Conservation (phyloP, 495 filamentous ascomycete genomes). For the Hypoxylon lienhwacheense region DNA sequence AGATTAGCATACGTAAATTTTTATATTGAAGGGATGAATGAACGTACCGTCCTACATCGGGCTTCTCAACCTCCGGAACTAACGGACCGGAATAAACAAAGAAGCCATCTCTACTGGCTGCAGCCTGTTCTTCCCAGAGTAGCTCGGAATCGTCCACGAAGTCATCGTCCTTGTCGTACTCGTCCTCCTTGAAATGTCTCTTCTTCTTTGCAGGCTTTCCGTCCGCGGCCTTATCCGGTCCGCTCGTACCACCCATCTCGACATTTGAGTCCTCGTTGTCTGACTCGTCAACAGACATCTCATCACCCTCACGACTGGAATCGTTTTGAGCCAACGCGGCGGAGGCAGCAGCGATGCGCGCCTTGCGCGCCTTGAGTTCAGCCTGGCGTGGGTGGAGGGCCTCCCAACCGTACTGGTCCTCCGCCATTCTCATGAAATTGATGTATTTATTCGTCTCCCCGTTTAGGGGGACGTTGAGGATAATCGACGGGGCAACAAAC, state of each 20-base stretch:
- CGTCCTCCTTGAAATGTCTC: constrained; percentile 86
- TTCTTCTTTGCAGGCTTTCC: constrained; percentile 68
- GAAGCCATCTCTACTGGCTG: constrained; percentile 88
- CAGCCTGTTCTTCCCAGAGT: constrained; percentile 93
- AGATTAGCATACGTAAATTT: constrained; percentile 38
- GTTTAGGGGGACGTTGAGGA: constrained; percentile 77
- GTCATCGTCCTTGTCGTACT: constrained; percentile 94
- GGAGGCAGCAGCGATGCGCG: constrained; percentile 81
- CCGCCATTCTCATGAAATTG: constrained; percentile 92
- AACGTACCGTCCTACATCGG: constrained; percentile 61
- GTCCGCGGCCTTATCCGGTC: constrained; percentile 54
- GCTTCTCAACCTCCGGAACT: constrained; percentile 84
- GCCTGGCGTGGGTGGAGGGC: constrained; percentile 89
- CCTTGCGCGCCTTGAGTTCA: constrained; percentile 76
- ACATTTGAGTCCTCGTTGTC: constrained; percentile 74
- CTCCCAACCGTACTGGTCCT: constrained; percentile 91
- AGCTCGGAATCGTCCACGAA: constrained; percentile 97
- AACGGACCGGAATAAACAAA: constrained; percentile 87
- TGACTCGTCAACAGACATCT: constrained; percentile 70
- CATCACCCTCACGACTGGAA: constrained; percentile 72
- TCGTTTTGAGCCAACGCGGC: constrained; percentile 74
- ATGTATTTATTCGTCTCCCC: constrained; percentile 84
- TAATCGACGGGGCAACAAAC: constrained; percentile 70
- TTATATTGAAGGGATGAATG: constrained; percentile 41
- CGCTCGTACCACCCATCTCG: constrained; percentile 71